Evolutionary conservation across 2,329 filamentous ascomycete species (phyloP).

Genomic region (Alternaria angustiovoidea): DNA sequence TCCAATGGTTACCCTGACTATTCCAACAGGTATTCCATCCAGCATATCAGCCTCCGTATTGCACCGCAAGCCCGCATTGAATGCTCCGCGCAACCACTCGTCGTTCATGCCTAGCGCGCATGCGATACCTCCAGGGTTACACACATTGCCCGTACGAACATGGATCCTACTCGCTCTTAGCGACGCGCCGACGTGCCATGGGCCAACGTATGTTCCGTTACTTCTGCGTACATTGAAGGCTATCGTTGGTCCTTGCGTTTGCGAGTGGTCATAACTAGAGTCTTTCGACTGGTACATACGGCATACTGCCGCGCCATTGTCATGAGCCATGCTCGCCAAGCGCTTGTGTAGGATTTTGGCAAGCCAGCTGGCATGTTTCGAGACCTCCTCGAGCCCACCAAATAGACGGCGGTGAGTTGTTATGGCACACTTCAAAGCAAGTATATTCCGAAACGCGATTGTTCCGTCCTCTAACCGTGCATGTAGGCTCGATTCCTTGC

Average conservation of each 20-base stretch:
- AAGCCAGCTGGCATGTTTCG: conserved; percentile 65
- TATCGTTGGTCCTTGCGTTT: conserved; percentile 67
- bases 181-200: conserved; percentile 65
- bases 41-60: conserved; percentile 63
- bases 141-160: conserved; percentile 66
- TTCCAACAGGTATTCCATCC: conserved; percentile 63
- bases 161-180: conserved; percentile 66
- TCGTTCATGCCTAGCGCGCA: conserved; percentile 60
- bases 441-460: conserved; percentile 69
- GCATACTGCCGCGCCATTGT: conserved; percentile 61
- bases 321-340: conserved; percentile 60
- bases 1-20: conserved; percentile 68
- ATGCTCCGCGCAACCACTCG: conserved; percentile 64
- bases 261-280: conserved; percentile 60
- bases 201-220: conserved; percentile 64
- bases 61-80: conserved; percentile 66
- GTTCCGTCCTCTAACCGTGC: conserved; percentile 73
- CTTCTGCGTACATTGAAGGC: conserved; percentile 68
- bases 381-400: conserved; percentile 66
- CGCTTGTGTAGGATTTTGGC: conserved; percentile 59
- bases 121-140: conserved; percentile 63
- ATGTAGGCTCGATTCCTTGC: conserved; percentile 63
- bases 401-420: conserved; percentile 65
- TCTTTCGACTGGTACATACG: conserved; percentile 64
- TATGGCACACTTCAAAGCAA: conserved; percentile 68